These are phyloP conservation scores for Sporothrix phasma DNA, from an alignment of 2,329 filamentous ascomycete species.

Conservation along the genomic window DNA sequence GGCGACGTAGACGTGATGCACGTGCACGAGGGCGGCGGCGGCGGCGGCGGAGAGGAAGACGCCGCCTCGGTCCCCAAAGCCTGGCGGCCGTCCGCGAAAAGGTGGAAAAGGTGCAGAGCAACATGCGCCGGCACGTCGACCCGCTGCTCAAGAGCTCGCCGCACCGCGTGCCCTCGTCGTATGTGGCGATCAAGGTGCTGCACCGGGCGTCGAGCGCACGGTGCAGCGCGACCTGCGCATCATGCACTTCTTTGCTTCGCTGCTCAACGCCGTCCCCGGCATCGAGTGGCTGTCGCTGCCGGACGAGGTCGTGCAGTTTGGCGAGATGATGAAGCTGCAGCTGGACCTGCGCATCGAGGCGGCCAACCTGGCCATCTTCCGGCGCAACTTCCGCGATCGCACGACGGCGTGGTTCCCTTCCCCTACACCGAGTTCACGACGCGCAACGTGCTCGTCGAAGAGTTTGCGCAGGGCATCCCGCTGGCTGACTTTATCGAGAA, in stretches of 20 bases:
- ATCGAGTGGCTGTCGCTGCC: conserved; percentile 96
- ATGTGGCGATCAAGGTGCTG: conserved; percentile 92
- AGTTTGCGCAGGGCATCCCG: conserved; percentile 91
- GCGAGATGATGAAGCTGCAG: conserved; percentile 98
- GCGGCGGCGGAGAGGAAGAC: not conserved
- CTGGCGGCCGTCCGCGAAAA: not conserved
- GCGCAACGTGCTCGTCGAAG: conserved; percentile 83
- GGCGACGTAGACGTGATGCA: conserved; percentile 29
- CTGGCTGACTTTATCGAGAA: conserved; percentile 83
- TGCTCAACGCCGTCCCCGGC: conserved; percentile 80
- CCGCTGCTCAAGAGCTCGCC: conserved; percentile 79
- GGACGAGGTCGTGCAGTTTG: conserved; percentile 88
- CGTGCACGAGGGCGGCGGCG: not conserved
- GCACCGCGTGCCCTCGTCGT: conserved; percentile 74
- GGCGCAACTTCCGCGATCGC: conserved; percentile 79
- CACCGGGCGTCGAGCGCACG: conserved; percentile 80
- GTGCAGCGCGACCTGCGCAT: conserved; percentile 88
- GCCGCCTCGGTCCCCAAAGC: not conserved
- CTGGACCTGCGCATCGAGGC: conserved; percentile 91
- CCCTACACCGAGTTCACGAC: conserved; percentile 90
- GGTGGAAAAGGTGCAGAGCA: conserved; percentile 23
- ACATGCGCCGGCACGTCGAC: conserved; percentile 72
- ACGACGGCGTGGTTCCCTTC: conserved; percentile 96
- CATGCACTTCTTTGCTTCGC: conserved; percentile 80
- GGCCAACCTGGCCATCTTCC: conserved; percentile 78